These are phyloP conservation scores for Lathyrus oleraceus DNA, from an alignment of 306 rosid genomes.

Conservation along the genomic window DNA sequence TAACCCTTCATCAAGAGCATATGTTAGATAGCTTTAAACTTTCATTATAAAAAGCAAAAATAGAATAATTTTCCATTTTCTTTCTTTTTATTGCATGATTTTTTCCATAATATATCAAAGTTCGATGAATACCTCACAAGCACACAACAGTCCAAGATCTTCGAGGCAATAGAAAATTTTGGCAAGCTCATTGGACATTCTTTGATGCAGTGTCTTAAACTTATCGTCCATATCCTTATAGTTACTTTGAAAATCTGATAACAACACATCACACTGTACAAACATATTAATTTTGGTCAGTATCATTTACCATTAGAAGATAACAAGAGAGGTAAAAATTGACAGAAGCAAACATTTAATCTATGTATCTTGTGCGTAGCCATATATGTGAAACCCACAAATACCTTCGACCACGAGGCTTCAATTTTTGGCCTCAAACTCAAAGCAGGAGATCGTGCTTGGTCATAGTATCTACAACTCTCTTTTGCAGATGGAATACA, in stretches of 20 bases:
- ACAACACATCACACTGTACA: conserved; percentile 57
- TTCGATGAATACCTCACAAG: conserved; percentile 75
- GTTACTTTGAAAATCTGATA: conserved; percentile 55
- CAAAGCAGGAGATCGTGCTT: conserved; percentile 40
- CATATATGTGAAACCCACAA: conserved; percentile 25
- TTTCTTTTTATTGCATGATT: conserved; percentile 9
- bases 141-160: conserved; percentile 79
- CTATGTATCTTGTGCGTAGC: conserved; percentile 2
- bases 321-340: background rate
- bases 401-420: conserved; percentile 73
- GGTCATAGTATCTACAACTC: conserved; percentile 61
- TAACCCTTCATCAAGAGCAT: conserved; percentile 7
- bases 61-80: background rate
- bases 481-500: conserved; percentile 68
- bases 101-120: background rate
- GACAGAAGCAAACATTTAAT: background rate
- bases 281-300: conserved; percentile 36
- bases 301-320: conserved; percentile 23
- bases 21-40: conserved; percentile 13
- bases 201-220: conserved; percentile 53
- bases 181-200: conserved; percentile 58
- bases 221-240: conserved; percentile 51
- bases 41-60: conserved; percentile 1
- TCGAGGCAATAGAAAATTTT: conserved; percentile 75
- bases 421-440: conserved; percentile 72